Evolutionary conservation across 257 asterid genomes (phyloP).

Genomic region (Salvia splendens): DNA sequence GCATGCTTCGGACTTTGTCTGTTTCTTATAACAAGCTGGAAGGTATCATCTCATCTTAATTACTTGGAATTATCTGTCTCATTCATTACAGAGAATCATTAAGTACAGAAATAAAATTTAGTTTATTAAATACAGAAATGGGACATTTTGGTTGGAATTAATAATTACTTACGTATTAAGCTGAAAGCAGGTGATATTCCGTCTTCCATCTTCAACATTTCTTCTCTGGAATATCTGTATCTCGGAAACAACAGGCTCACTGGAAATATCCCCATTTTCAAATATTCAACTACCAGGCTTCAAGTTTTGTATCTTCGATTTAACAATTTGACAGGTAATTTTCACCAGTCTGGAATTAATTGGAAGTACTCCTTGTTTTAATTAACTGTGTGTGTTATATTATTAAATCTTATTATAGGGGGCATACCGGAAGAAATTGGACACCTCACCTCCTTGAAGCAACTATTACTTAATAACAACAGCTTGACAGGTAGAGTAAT

Average conservation of each 20-base stretch:
- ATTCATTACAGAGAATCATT: too few species aligned
- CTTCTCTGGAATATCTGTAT: neutral
- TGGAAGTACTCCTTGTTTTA: neutral
- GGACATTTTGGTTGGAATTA: too few species aligned
- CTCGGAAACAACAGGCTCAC: neutral
- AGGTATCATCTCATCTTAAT: neutral
- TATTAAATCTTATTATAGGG: neutral
- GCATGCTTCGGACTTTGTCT: neutral
- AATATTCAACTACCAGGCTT: neutral
- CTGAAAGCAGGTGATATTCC: neutral
- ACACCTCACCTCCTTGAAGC: neutral
- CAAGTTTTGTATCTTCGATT: neutral
- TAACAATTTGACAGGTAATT: conserved; percentile 1
- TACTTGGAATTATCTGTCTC: neutral
- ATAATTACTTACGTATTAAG: too few species aligned
- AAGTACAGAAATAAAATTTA: too few species aligned
- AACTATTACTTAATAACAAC: neutral
- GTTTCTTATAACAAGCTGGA: neutral
- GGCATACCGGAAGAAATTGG: conserved; percentile 3
- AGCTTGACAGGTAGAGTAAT: neutral
- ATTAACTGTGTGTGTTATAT: neutral
- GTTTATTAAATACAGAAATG: too few species aligned
- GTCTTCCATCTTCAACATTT: neutral
- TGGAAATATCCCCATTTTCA: neutral
- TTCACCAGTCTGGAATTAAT: too few species aligned